Base-by-base conservation (phyloP, 495 filamentous ascomycete genomes). In the Evansstolkia leycettana region DNA sequence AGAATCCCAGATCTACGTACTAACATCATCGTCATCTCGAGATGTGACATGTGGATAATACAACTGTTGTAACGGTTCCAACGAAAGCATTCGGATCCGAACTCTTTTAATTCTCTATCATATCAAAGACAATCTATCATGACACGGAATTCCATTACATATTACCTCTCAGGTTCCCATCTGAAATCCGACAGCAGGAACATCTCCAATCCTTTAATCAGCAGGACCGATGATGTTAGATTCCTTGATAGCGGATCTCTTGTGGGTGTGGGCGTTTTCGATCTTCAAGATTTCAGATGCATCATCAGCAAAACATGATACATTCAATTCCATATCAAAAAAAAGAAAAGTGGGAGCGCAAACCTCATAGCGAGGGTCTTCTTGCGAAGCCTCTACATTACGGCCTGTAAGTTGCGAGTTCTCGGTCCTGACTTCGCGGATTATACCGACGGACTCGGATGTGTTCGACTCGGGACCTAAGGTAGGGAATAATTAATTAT, bases 161-260 rank as follows among this genome's bases (percentile, higher is more conserved):
- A n/a, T n/a, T n/a, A n/a, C n/a, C n/a, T n/a, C n/a, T n/a, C n/a
- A n/a, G n/a, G n/a, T n/a, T n/a, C n/a, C n/a, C n/a, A n/a, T n/a
- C n/a, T n/a, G n/a, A n/a, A n/a, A n/a, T n/a, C 2, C 32, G 7
- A 7, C 32, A 18, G 7, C 2, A 16, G 5, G 7, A n/a, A 4
- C 10, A 23, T 3, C 5, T 24, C 6, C 13, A 3, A 3, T 33
- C 31, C 15, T 5, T 25, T 39, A 54, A 34, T 57, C 54, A 1
- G 50, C 54, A 17, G 52, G 54, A 1, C 54, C 54, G 31, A 60
- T 14, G 35, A 60, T 62, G 38, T 54, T 62, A 12, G 37, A 18
- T 33, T 62, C 52, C 39, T 58, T 60, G 14, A 60, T 52, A 3
- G 50, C 45, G 4, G 54, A 56, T 18, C 38, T 43, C 46, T 58